Base-by-base conservation (phyloP, 257 asterid species). In the Prunella vulgaris region DNA sequence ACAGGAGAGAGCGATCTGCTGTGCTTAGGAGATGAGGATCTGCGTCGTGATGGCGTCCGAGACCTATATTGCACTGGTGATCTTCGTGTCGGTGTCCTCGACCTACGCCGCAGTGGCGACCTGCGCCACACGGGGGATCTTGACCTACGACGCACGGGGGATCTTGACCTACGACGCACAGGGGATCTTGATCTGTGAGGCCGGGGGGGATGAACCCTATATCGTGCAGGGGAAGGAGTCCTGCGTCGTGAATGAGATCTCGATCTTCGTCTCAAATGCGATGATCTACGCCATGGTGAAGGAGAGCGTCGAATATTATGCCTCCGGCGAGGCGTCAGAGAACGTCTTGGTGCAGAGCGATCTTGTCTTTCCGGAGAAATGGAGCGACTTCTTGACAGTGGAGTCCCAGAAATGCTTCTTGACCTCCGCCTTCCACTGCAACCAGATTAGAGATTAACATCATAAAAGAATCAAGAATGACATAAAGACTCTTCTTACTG, bases 141-240 rank as follows among this genome's bases (percentile, higher is more conserved):
- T 52, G 88, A 84, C 56, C 88, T 75, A 25, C 76, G 75, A 1
- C 68, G 81, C 60, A 80, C 5, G 12, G 80, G 83, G 69, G 97
- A 84, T n/a, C 90, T 81, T 0, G 94, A 89, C 71, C 88, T 75
- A 25, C 76, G 75, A 1, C 68, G 81, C 60, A 80, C 5, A 10
- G 80, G 83, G 69, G 97, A 84, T n/a, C 90, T 81, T 0, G 94
- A 89, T 71, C 89, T 79, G 51, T 70, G 84, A 14, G 80, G 84
- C 65, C 74, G 52, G n/a, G 96, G 88, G 70, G 95, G 85, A 52
- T 76, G 87, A 48, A 69, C 82, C 64, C 90, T 80, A 64, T 78
- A 79, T 60, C 87, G 81, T 5, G 18, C 59, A 46, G 90, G 89
- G 75, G 95, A 82, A 72, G 95, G 97, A 76, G 96, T 86, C 76